These are phyloP conservation scores for Stephanodiscus triporus DNA, from an alignment of 108 stramenopile species.

Conservation along the genomic window DNA sequence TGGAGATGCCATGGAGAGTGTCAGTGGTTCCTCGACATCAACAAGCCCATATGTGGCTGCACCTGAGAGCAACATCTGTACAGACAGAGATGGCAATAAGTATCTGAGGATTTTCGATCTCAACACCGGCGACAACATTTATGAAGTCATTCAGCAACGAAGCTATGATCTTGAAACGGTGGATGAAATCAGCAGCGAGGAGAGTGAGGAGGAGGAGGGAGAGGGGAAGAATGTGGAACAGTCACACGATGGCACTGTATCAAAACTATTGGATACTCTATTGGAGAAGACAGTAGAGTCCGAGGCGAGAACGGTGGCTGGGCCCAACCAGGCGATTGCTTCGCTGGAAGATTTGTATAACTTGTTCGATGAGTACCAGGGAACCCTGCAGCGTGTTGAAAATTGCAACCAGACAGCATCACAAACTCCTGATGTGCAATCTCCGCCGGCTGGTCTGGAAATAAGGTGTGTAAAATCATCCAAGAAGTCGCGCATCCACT, in stretches of 20 bases:
- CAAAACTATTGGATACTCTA: slow-evolving; percentile 1
- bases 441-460: neutral
- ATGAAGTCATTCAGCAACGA: slow-evolving; percentile 11
- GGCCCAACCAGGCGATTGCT: neutral
- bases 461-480: slow-evolving; percentile 1
- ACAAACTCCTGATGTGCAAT: neutral
- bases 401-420: neutral
- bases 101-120: slow-evolving; percentile 18
- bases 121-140: slow-evolving; percentile 10
- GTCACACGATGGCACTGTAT: neutral
- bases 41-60: neutral
- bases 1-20: slow-evolving; percentile 15
- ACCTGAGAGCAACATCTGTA: slow-evolving; percentile 5
- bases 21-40: neutral
- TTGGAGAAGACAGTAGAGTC: slow-evolving; percentile 8
- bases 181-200: slow-evolving; percentile 8
- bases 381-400: neutral
- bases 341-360: slow-evolving; percentile 14
- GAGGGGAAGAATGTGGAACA: neutral
- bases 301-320: neutral
- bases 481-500: slow-evolving; percentile 7
- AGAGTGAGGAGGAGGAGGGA: slow-evolving; percentile 7
- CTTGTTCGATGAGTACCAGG: slow-evolving; percentile 18
- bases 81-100: slow-evolving; percentile 15
- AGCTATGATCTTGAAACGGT: slow-evolving; percentile 24